Percentiles rank a stretch among this genome's conserved stretches.
phyloP scores from a whole-genome alignment of 2,329 filamentous ascomycete species.

The Hymenoscyphus fructigenus region DNA sequence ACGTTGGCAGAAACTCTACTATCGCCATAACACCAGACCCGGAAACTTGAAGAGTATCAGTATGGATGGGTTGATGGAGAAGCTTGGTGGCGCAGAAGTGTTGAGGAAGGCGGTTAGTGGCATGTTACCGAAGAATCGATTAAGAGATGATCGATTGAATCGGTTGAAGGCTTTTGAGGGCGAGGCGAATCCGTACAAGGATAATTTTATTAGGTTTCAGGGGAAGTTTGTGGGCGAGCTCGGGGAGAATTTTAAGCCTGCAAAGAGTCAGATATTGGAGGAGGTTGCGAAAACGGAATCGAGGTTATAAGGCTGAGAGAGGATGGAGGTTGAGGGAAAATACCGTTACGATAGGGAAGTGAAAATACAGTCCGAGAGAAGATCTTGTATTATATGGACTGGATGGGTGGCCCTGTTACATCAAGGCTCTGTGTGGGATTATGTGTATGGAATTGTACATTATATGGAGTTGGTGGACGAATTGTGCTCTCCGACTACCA shows the following conservation, averaged over 20 bases:
- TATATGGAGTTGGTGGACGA: background rate
- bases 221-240: constrained; percentile 42
- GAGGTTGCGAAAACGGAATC: background rate
- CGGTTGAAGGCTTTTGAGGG: constrained; percentile 96
- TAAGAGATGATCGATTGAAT: constrained; percentile 83
- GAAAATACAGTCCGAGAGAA: background rate
- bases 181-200: constrained; percentile 84
- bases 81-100: constrained; percentile 91
- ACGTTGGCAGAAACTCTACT: constrained; percentile 91
- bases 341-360: background rate
- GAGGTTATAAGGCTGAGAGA: background rate
- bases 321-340: background rate
- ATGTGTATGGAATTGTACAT: constrained; percentile 1
- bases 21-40: constrained; percentile 87
- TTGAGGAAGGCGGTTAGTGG: constrained; percentile 88
- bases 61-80: constrained; percentile 93
- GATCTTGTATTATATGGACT: constrained; percentile 3
- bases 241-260: background rate
- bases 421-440: background rate
- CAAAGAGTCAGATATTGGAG: background rate
- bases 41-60: constrained; percentile 84
- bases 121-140: constrained; percentile 95
- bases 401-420: background rate
- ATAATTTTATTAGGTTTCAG: constrained; percentile 76
- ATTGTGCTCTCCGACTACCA: background rate